A percentile compares a stretch with the other conserved stretches of the same genome.
Evolutionary conservation across 129 eudicot genomes (phyloP).

Genomic region (Oenanthe sinensis): DNA sequence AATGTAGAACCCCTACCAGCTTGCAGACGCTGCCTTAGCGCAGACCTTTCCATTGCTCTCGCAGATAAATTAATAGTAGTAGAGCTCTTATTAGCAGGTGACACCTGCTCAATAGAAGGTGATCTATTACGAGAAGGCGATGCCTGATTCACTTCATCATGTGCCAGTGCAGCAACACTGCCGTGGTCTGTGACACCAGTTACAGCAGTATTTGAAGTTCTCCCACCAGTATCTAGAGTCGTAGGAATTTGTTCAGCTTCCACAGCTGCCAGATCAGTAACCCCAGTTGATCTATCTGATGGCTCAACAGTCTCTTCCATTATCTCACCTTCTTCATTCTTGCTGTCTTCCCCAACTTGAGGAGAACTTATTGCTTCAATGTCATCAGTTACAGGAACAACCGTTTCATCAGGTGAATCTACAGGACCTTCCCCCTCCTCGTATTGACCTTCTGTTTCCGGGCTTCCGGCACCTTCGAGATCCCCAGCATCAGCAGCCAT

Average conservation of each 20-base stretch:
- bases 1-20: conserved; percentile 31
- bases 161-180: background rate
- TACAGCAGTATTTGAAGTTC: conserved; percentile 17
- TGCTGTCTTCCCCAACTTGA: conserved; percentile 37
- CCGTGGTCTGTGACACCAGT: conserved; percentile 18
- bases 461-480: conserved; percentile 33
- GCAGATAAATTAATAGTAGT: conserved; percentile 53
- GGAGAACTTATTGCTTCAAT: conserved; percentile 45
- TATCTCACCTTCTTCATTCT: conserved; percentile 50
- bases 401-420: conserved; percentile 41
- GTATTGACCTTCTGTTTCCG: conserved; percentile 36
- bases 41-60: conserved; percentile 59
- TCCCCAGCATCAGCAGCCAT: conserved; percentile 36
- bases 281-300: conserved; percentile 30
- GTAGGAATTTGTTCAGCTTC: conserved; percentile 33
- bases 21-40: conserved; percentile 28
- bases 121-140: conserved; percentile 7
- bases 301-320: conserved; percentile 37
- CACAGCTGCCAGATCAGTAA: conserved; percentile 23
- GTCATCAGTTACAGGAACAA: conserved; percentile 24
- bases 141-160: background rate
- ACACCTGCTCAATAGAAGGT: conserved; percentile 28
- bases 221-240: conserved; percentile 21
- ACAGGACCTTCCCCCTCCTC: conserved; percentile 33
- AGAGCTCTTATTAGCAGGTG: conserved; percentile 31